Evolutionary conservation across 2,329 filamentous ascomycete species (phyloP), one percentile per base, ranked within the genome.

Genomic region (Aspergillus alliaceus): DNA sequence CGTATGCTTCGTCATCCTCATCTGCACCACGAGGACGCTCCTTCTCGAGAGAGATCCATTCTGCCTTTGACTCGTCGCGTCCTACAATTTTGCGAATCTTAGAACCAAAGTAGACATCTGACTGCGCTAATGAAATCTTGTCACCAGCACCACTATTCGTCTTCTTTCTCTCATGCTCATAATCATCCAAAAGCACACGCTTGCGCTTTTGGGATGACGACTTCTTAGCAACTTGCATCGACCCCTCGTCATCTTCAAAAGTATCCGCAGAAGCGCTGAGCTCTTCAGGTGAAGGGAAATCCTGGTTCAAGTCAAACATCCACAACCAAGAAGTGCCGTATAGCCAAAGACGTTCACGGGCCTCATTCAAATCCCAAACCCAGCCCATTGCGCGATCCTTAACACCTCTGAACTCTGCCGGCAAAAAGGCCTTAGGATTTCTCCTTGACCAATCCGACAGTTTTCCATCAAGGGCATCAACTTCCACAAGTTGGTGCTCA

Each of bases 251-350:
- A 37, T 70, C 64, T 42, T 71, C 64, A 32, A 66, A 60, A 32
- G 60, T 54, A 47, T 68, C 59, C 6, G 65, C 61, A 18, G 54
- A 64, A 11, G 63, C 64, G 39, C 58, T 59, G 6, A 64, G 59
- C 29, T 69, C 69, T 24, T 72, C 74, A 3, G 73, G 66, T 9
- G 74, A 70, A 1, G 77, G 71, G 49, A 95, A 82, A 71, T 96
- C 89, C 66, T 84, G 83, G 20, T 84, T 84, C 29, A 96, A 78
- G 72, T 98, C 92, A 59, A 99, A 85, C 93, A 98, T 98, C 77
- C 90, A 92, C 24, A 99, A 75, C 83, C 92, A 98, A 1, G 85
- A 87, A 39, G 86, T 84, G 6, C 93, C 93, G 68, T 96, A 97
- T 20, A 98, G 77, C 91, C 93, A 98, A 7, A 93, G 76, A 14